Evolutionary conservation across 2,329 filamentous ascomycete species (phyloP), one percentile per base, ranked within the genome.

Genomic region (Colletotrichum tofieldiae): DNA sequence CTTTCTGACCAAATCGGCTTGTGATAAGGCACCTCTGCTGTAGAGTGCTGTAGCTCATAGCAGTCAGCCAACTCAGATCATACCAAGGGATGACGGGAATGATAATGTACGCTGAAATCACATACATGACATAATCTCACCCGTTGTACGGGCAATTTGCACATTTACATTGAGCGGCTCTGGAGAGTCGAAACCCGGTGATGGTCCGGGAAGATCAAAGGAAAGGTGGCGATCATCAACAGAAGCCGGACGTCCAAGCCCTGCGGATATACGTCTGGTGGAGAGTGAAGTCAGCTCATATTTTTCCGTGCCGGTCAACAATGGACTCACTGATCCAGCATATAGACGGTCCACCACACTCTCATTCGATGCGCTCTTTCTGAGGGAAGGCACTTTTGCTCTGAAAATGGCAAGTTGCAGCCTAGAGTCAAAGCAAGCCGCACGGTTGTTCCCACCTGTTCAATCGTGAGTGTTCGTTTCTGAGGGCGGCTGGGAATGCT

Each of bases 331-430:
- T 77, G 72, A 23, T 79, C 78, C n/a, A 79, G 64, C 75, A 79
- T 79, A 35, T 78, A 79, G 2, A 73, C 75, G 7, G 78, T 79
- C 78, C 78, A 79, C 78, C 78, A 79, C 5, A 79, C 75, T 29
- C 78, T 71, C 9, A 72, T 76, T 0, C 75, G 61, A 18, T 79
- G 78, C 2, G 75, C 75, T 20, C 75, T 75, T 64, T 78, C 76
- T 14, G 78, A 79, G 1, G 74, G 74, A 1, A 79, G 54, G 5
- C 77, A 77, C 20, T 76, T 68, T 47, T 79, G 77, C 52, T 79
- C 77, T 1, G 73, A 62, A 6, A 72, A 70, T 2, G 77, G 77
- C 18, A 77, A 64, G 6, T 77, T 75, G 23, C 76, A 79, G 5
- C 77, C 78, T 20, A 79, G 55, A 1, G 78, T 77, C 16, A 79